Evolutionary conservation across 2,329 filamentous ascomycete genomes (phyloP).

Genomic region (Fusarium verrucosum): DNA sequence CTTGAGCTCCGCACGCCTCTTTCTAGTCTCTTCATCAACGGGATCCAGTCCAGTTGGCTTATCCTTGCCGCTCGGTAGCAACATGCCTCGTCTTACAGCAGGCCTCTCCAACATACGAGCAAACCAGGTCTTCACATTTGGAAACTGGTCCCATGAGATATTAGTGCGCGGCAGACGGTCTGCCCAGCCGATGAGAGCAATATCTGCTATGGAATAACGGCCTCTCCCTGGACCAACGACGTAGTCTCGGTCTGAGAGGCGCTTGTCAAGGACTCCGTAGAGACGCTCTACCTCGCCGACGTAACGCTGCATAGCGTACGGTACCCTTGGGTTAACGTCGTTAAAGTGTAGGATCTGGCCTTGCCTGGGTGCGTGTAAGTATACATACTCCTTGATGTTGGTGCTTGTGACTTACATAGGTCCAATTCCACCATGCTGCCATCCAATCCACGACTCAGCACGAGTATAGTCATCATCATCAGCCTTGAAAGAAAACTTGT

Average conservation of each 20-base stretch:
- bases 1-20: constrained; percentile 41
- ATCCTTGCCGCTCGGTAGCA: constrained; percentile 66
- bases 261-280: constrained; percentile 75
- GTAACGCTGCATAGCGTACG: constrained; percentile 78
- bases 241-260: constrained; percentile 64
- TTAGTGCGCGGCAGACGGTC: constrained; percentile 54
- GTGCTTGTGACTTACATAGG: constrained; percentile 57
- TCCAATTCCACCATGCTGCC: constrained; percentile 79
- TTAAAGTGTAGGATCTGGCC: constrained; percentile 80
- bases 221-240: constrained; percentile 63
- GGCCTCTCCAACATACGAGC: constrained; percentile 72
- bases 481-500: constrained; percentile 49
- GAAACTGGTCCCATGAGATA: constrained; percentile 68
- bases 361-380: constrained; percentile 61
- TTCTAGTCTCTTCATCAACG: constrained; percentile 31
- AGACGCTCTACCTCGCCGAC: constrained; percentile 78
- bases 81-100: constrained; percentile 75
- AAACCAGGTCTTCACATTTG: constrained; percentile 77
- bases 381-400: neutral
- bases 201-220: constrained; percentile 75
- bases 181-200: constrained; percentile 77
- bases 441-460: constrained; percentile 65
- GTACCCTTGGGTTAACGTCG: constrained; percentile 72
- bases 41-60: constrained; percentile 32
- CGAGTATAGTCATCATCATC: constrained; percentile 52